These are phyloP conservation scores for Naganishia albida DNA, from an alignment of 1,284 basidiomycete genomes.

Conservation along the genomic window DNA sequence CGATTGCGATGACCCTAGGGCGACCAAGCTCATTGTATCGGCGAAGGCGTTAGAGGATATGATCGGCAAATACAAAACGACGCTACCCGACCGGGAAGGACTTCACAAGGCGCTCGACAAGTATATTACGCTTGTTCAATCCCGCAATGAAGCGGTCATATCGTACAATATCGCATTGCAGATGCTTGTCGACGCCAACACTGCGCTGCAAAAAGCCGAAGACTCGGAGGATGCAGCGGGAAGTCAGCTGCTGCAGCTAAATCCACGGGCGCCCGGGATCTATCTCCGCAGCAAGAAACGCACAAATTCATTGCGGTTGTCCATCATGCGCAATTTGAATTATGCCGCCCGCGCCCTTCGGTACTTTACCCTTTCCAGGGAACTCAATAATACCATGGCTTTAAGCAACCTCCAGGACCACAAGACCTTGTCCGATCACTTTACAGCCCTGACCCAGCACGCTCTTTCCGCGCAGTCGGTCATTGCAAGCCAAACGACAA, in stretches of 20 bases:
- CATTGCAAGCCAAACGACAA: background rate
- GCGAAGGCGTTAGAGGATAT: background rate
- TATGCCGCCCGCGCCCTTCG: slow-evolving; percentile 1
- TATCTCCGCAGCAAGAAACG: background rate
- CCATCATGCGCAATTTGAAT: slow-evolving; percentile 1
- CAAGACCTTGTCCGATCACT: background rate
- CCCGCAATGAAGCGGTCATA: slow-evolving; percentile 8
- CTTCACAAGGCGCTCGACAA: background rate
- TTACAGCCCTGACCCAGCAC: background rate
- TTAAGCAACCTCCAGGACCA: background rate
- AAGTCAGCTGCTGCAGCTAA: background rate
- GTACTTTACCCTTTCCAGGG: background rate
- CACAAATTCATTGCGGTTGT: background rate
- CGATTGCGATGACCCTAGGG: slow-evolving; percentile 1
- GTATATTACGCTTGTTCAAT: background rate
- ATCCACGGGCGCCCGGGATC: background rate
- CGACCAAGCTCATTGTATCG: slow-evolving; percentile 1
- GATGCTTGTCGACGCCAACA: background rate
- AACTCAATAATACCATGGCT: background rate
- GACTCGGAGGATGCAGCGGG: background rate
- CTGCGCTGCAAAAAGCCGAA: background rate
- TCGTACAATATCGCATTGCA: background rate
- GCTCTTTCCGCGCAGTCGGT: background rate
- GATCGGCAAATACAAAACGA: background rate
- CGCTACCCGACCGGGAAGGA: background rate